Base-by-base conservation (phyloP, 495 filamentous ascomycete species). In the Penicillium lividum region DNA sequence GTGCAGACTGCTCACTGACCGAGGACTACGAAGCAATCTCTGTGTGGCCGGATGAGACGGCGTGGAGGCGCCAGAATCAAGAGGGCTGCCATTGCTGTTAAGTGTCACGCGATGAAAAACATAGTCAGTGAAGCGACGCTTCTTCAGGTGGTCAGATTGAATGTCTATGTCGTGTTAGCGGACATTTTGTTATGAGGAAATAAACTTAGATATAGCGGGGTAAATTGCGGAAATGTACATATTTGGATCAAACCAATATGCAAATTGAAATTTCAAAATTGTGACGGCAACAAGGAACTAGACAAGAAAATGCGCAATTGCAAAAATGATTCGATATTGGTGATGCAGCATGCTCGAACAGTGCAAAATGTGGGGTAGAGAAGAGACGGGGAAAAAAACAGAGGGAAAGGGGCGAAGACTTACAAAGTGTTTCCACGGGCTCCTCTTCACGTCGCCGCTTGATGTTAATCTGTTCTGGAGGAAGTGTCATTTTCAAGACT, bases 381-480 rank as follows among this genome's bases (percentile, higher is more conserved):
- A 58, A 48, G 53, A 56, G 31, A 58, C 53, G 54, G 10, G 3
- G 3, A 28, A 22, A 52, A 38, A 40, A 46, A 30, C n/a, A 13
- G 40, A 53, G 44, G 15, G 47, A 42, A 13, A 40, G 25, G 47
- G 47, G 27, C 33, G 34, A 33, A 33, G 38, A 67, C 79, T 60
- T 79, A 84, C 81, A 84, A 56, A 84, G 68, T 31, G 78, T 77
- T 45, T 84, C 81, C 11, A 83, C 75, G 6, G 82, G 81, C 25
- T 83, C 82, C 58, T 84, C 82, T 44, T 81, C 79, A 22, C 79
- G 78, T n/a, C 79, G 79, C 18, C 82, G 75, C 65, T 84, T 84
- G 65, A 84, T 79, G 8, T 75, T 78, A 44, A 84, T 80, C 22
- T 79, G 78, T 57, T 83, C 81, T 31, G 80, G 81, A 34, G 79